Evolutionary conservation across 768 basidiomycete genomes (phyloP), one percentile per base, ranked within the genome.

Genomic region (Lenzites betulinus): DNA sequence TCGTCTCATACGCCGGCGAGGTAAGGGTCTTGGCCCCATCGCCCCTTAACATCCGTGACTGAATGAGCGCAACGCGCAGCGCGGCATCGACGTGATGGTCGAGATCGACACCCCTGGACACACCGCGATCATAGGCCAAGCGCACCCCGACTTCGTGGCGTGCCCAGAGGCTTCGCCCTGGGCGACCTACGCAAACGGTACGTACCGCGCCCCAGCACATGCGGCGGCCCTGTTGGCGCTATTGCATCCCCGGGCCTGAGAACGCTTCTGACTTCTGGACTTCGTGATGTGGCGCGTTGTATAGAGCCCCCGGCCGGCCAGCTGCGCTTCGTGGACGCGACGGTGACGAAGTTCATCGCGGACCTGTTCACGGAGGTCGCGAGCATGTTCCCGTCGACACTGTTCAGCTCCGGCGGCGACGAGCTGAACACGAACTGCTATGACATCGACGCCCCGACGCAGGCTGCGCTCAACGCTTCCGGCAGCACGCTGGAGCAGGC

Each of bases 31-130:
- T 33, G 12, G 23, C 26, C 28, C 39, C 36, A 35, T 57, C 36
- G 5, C 20, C 23, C 25, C 18, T 47, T 51, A 36, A 58, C 35
- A 53, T 16, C 25, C 39, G 13, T 56, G 16, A 57, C 25, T 42
- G 54, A 35, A 33, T 36, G 41, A 25, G 15, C 38, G 38, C 18
- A 33, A 15, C 47, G 22, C 15, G 9, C 54, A 81, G 79, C 78
- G 80, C 7, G 83, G 83, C 1, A 79, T 83, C 44, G 80, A 81
- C 51, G 77, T 83, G 30, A 66, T 83, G 59, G 66, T 82, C 38
- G 78, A 82, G 66, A 73, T 82, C 58, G 82, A 82, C 66, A 80
- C 78, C 3, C 82, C 82, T 1, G 82, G 81, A 16, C 82, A 83
- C 68, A 81, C 82, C 13, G 70, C 78, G 11, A 67, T 71, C 42